Evolutionary conservation across 805 yeast species (phyloP), one percentile per base, ranked within the genome.

Genomic region (Torulaspora microellipsoides): DNA sequence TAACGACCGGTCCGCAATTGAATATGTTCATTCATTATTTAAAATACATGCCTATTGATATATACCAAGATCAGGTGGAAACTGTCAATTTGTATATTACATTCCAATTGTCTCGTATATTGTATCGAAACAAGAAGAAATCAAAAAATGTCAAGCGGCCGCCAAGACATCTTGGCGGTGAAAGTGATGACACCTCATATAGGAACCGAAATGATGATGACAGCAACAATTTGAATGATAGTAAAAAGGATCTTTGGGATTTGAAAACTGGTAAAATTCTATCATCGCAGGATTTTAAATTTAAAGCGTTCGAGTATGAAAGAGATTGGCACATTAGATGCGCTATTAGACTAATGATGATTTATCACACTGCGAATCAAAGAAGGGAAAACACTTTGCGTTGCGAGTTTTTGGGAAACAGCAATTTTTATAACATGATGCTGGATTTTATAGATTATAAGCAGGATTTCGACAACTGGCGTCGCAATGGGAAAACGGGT

Each of bases 391-490:
- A 55, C 30, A 59, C 62, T 36, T 53, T 70, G 3, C 31, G 34
- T 15, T 12, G 14, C 4, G 27, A 25, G 3, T 31, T 27, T 30
- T 28, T 46, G 27, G 64, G 69, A 3, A 59, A 63, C 23, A 72
- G 79, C 7, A 48, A 40, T 6, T 63, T 60, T 55, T 91, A 91
- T 67, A 91, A 91, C 60, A 74, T 84, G 4, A 68, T 89, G 65
- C 83, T 85, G 2, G 98, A 91, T 60, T 85, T 73, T 59, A 80
- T 87, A 17, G 85, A 85, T 54, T 72, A 85, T 28, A 79, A 73
- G 44, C 75, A 79, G 42, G 99, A 91, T 63, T 93, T 84, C 65
- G 95, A 86, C 53, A 71, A 77, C 0, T 91, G 97, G 97, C 36
- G 46, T 8, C 15, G 31, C 2, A 28, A 34, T 12, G 36, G 37